phyloP scores from a whole-genome alignment of 495 filamentous ascomycete species.

The Xylaria curta region DNA sequence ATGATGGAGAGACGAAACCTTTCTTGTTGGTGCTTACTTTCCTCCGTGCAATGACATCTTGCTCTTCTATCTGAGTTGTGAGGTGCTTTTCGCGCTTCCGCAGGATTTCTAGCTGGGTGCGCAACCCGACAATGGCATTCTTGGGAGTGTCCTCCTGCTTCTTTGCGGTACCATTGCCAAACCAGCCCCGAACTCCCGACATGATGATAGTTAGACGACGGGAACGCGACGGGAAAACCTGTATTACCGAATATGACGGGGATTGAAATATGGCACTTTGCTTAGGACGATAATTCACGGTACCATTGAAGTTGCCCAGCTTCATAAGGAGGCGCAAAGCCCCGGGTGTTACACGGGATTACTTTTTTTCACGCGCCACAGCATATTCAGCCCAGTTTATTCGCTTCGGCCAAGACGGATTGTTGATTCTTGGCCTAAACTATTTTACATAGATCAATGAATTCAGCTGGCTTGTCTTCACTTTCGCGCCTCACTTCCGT shows the following conservation, averaged over 20 bases:
- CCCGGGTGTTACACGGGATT: background rate
- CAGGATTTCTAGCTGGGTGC: constrained; percentile 92
- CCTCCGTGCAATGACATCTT: constrained; percentile 88
- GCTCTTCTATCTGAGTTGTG: constrained; percentile 88
- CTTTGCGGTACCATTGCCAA: constrained; percentile 78
- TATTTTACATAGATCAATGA: background rate
- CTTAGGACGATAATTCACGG: background rate
- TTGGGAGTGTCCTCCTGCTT: constrained; percentile 87
- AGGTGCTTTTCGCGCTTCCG: constrained; percentile 94
- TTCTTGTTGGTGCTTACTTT: constrained; percentile 88
- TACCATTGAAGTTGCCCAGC: background rate
- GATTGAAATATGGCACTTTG: background rate
- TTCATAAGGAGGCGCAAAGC: background rate
- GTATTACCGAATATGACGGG: background rate
- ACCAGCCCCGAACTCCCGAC: constrained; percentile 80
- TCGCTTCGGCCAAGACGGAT: background rate
- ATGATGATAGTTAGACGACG: constrained; percentile 43
- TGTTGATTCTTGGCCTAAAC: background rate
- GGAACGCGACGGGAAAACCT: background rate
- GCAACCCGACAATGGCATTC: constrained; percentile 90
- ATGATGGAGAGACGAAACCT: constrained; percentile 61
- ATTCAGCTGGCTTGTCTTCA: background rate
- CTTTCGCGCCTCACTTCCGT: no score
- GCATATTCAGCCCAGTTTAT: background rate
- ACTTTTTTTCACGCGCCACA: background rate